phyloP scores from a whole-genome alignment of 2,329 filamentous ascomycete species.

The Trichoderma afroharzianum region DNA sequence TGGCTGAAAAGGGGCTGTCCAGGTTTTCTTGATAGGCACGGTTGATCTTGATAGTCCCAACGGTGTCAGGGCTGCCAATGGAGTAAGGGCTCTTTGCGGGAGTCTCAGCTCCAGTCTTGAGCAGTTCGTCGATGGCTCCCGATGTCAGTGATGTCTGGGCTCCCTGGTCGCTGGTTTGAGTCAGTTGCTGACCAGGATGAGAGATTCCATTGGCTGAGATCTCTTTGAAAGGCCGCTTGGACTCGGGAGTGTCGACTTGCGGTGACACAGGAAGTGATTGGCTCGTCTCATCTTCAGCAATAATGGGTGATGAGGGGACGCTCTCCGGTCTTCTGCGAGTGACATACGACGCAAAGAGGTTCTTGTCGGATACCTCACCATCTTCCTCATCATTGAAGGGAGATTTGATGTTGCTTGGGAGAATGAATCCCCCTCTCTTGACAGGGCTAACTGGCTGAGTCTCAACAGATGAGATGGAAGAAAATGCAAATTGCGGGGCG shows the following conservation, averaged over 20 bases:
- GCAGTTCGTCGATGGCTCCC: slow-evolving; percentile 72
- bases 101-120: slow-evolving; percentile 43
- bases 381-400: slow-evolving; percentile 29
- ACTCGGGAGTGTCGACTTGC: slow-evolving; percentile 49
- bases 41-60: slow-evolving; percentile 42
- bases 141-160: slow-evolving; percentile 84
- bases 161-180: slow-evolving; percentile 62
- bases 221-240: slow-evolving; percentile 57
- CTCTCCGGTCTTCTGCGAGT: slow-evolving; percentile 42
- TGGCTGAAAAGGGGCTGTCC: slow-evolving; percentile 40
- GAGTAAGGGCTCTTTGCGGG: slow-evolving; percentile 38
- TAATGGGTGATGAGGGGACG: slow-evolving; percentile 39
- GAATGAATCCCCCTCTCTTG: slow-evolving; percentile 54
- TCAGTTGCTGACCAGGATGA: slow-evolving; percentile 33
- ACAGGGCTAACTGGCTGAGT: slow-evolving; percentile 46
- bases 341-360: slow-evolving; percentile 42
- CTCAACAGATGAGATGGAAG: slow-evolving; percentile 43
- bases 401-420: slow-evolving; percentile 45
- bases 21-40: slow-evolving; percentile 45
- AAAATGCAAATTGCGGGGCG: slow-evolving; percentile 39
- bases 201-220: slow-evolving; percentile 56
- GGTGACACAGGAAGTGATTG: slow-evolving; percentile 45
- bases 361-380: slow-evolving; percentile 39
- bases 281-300: slow-evolving; percentile 63
- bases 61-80: slow-evolving; percentile 35